Conservation (phyloP, 2,329 filamentous ascomycete species). For the Chaetomium olivaceum region DNA sequence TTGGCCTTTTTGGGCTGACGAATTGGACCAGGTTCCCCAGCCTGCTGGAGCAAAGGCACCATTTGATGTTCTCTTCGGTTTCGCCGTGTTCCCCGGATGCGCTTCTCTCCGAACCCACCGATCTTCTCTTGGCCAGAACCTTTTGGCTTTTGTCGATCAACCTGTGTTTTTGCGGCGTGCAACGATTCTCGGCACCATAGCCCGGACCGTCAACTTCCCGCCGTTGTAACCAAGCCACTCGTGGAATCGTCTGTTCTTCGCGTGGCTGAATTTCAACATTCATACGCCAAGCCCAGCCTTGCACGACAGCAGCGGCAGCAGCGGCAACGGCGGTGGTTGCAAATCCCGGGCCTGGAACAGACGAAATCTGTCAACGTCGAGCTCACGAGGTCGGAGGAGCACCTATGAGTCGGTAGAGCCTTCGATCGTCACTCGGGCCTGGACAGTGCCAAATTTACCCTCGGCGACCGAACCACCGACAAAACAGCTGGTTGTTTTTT, state of each 20-base stretch:
- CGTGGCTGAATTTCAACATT: background rate
- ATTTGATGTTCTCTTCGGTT: background rate
- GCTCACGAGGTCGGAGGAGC: background rate
- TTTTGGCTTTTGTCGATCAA: constrained; percentile 5
- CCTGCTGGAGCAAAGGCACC: background rate
- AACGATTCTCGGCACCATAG: background rate
- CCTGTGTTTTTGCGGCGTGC: background rate
- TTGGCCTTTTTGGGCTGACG: constrained; percentile 9
- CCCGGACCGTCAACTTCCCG: background rate
- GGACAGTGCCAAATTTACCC: background rate
- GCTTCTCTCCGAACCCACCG: constrained; percentile 17
- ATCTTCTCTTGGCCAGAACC: constrained; percentile 12
- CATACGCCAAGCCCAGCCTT: background rate
- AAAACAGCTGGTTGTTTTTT: background rate
- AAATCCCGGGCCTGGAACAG: background rate
- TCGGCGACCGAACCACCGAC: background rate
- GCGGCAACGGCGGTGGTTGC: background rate
- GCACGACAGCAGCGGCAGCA: background rate
- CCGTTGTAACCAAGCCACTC: constrained; percentile 1
- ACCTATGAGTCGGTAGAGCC: background rate
- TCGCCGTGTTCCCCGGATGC: constrained; percentile 6
- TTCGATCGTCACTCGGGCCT: background rate
- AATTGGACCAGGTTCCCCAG: constrained; percentile 2
- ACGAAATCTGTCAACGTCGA: background rate
- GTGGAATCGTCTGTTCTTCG: background rate